phyloP scores from a whole-genome alignment of 176 grass and related monocot species.

The Avena atlantica region DNA sequence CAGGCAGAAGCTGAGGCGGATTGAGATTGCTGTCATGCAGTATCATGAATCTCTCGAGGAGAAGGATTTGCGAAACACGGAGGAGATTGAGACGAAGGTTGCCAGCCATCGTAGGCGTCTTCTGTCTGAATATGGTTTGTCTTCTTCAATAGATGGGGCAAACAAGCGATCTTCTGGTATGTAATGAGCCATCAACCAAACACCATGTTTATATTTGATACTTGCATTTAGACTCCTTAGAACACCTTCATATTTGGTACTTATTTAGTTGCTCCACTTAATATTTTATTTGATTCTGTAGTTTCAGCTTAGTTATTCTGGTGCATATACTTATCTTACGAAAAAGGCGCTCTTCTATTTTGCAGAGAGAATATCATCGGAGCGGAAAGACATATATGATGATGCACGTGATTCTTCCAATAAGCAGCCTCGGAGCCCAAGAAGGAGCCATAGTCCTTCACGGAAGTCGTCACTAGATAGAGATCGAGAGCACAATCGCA shows the following conservation, averaged over 20 bases:
- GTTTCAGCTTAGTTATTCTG: not conserved
- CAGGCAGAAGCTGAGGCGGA: conserved; percentile 88
- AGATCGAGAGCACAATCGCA: conserved; percentile 65
- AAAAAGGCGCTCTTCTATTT: not conserved
- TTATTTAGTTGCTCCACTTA: not conserved
- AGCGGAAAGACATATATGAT: conserved; percentile 66
- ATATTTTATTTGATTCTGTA: not conserved
- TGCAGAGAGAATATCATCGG: conserved; percentile 66
- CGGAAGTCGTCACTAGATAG: conserved; percentile 70
- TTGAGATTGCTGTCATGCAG: conserved; percentile 93
- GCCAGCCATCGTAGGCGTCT: conserved; percentile 69
- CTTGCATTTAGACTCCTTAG: not conserved
- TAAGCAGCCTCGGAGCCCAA: conserved; percentile 67
- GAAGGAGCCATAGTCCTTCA: conserved; percentile 74
- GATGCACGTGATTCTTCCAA: conserved; percentile 60
- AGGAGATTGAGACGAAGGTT: conserved; percentile 94
- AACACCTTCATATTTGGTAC: conserved; percentile 24
- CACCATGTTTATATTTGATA: conserved; percentile 20
- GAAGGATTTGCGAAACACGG: conserved; percentile 69
- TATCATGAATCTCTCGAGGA: conserved; percentile 95
- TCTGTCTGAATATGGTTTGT: conserved; percentile 87
- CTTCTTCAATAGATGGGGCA: conserved; percentile 65
- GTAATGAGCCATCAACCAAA: conserved; percentile 16
- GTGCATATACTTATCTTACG: not conserved
- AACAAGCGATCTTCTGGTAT: conserved; percentile 74